Conservation (phyloP, 345 rosid species). For the Citrus cavaleriei region DNA sequence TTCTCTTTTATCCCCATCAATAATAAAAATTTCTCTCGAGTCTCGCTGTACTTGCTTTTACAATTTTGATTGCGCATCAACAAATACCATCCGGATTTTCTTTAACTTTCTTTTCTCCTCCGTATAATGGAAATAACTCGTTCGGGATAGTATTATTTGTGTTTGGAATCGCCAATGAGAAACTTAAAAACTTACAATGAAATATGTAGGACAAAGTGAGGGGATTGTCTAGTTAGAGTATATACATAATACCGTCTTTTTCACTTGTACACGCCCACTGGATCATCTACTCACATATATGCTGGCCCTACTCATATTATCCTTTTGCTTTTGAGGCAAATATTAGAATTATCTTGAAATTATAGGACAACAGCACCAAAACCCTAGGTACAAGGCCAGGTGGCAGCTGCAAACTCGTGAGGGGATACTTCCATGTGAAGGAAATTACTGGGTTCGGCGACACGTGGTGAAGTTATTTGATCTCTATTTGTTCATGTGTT, state of each 20-base stretch:
- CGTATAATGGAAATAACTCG: too few relatives aligned
- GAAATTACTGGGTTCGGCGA: not conserved
- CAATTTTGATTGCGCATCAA: too few relatives aligned
- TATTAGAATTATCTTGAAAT: not conserved
- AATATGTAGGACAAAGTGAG: too few relatives aligned
- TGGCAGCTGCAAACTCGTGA: constrained; percentile 2
- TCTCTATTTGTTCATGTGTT: not conserved
- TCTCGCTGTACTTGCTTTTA: not conserved
- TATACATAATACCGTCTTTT: too few relatives aligned
- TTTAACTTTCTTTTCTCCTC: not conserved
- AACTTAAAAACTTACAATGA: too few relatives aligned
- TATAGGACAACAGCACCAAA: not conserved
- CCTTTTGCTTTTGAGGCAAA: too few relatives aligned
- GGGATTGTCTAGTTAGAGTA: too few relatives aligned
- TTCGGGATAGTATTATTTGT: too few relatives aligned
- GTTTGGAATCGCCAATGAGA: too few relatives aligned
- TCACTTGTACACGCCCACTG: too few relatives aligned
- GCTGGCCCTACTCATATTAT: too few relatives aligned
- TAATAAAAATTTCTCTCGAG: not conserved
- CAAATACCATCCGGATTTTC: not conserved
- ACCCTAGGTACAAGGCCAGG: not conserved
- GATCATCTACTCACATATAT: too few relatives aligned
- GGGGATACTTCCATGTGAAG: not conserved
- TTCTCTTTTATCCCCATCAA: not conserved
- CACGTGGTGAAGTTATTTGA: constrained; percentile 11